Evolutionary conservation across 495 filamentous ascomycete species (phyloP).

Genomic region (Penicillium lividum): DNA sequence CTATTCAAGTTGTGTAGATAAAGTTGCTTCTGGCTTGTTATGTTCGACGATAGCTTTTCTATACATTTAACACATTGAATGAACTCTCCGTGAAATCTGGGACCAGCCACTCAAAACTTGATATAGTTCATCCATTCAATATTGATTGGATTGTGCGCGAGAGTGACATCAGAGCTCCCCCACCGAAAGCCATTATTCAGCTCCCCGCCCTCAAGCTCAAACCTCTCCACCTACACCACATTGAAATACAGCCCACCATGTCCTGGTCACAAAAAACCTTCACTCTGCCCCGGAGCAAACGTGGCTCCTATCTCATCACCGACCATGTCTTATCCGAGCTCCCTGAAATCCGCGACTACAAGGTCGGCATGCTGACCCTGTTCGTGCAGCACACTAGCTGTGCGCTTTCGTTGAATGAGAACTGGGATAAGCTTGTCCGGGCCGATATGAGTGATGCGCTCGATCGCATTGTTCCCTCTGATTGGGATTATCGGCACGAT

Average conservation of each 20-base stretch:
- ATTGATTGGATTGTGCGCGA: too few relatives aligned
- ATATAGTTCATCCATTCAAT: too few relatives aligned
- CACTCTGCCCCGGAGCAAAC: constrained; percentile 67
- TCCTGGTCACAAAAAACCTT: constrained; percentile 80
- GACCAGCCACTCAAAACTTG: too few relatives aligned
- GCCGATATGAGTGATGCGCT: constrained; percentile 92
- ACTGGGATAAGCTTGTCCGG: constrained; percentile 80
- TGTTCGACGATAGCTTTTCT: too few relatives aligned
- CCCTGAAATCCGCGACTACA: constrained; percentile 76
- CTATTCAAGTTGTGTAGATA: too few relatives aligned
- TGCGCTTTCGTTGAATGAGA: constrained; percentile 88
- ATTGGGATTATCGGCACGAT: constrained; percentile 79
- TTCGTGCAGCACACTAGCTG: constrained; percentile 92
- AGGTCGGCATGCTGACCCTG: constrained; percentile 81
- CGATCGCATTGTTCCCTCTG: constrained; percentile 82
- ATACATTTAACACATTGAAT: too few relatives aligned
- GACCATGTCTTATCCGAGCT: constrained; percentile 64
- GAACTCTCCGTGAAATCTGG: too few relatives aligned
- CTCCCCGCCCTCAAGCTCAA: constrained; percentile 8
- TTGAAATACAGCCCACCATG: constrained; percentile 40
- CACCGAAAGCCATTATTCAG: constrained; percentile 2
- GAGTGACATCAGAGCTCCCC: not conserved
- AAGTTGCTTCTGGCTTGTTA: too few relatives aligned
- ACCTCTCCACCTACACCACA: not conserved
- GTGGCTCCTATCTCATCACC: constrained; percentile 91